Conservation (phyloP, 495 filamentous ascomycete species). For the Penicillium dipodomyicola region DNA sequence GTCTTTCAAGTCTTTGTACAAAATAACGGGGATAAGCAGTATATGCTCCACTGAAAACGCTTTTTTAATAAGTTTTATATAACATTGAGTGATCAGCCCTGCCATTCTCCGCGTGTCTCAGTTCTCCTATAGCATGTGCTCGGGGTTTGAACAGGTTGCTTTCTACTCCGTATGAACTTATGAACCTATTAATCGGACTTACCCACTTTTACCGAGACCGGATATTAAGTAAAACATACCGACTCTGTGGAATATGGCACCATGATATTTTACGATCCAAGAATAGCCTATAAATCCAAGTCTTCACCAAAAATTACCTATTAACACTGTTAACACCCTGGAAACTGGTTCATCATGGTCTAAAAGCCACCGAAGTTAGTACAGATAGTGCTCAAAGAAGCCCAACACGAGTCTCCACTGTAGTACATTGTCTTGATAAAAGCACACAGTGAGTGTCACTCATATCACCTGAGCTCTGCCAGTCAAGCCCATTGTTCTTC, state of each 20-base stretch:
- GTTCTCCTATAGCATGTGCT: neutral
- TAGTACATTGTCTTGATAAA: slow-evolving; percentile 1
- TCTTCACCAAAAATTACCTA: neutral
- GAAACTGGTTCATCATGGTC: neutral
- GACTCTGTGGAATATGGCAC: neutral
- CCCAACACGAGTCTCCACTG: neutral
- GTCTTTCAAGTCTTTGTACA: no score
- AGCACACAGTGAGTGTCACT: neutral
- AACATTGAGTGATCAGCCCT: neutral
- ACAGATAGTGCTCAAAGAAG: neutral
- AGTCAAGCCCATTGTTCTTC: neutral
- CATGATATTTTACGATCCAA: neutral
- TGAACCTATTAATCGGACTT: neutral
- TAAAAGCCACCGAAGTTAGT: slow-evolving; percentile 1
- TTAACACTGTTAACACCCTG: neutral
- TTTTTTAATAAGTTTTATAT: neutral
- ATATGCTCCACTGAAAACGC: neutral
- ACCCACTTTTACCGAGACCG: neutral
- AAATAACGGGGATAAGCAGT: neutral
- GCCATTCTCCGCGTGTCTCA: neutral
- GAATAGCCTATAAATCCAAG: neutral
- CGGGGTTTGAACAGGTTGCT: neutral
- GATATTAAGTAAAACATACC: neutral
- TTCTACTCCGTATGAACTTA: neutral
- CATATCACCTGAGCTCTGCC: neutral